phyloP scores from a whole-genome alignment of 257 asterid genomes.

The Solanum gandarillasii region DNA sequence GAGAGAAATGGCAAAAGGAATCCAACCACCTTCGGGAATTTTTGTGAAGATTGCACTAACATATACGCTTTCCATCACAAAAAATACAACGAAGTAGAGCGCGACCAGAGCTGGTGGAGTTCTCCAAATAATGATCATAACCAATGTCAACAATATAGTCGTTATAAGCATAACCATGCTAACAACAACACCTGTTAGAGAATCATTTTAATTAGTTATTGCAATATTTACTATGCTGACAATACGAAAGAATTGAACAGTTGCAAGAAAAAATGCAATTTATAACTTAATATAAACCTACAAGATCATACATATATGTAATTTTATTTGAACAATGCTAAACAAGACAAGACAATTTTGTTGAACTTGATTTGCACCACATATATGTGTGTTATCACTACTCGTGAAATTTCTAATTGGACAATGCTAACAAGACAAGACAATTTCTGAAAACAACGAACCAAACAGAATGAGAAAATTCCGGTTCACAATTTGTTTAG shows the following conservation, averaged over 20 bases:
- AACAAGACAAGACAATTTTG: not conserved
- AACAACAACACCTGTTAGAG: conserved; percentile 44
- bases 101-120: conserved; percentile 22
- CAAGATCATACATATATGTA: not conserved
- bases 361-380: not conserved
- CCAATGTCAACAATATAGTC: conserved; percentile 26
- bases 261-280: not conserved
- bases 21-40: conserved; percentile 81
- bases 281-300: not conserved
- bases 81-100: conserved; percentile 37
- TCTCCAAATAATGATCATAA: conserved; percentile 27
- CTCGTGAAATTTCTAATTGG: not conserved
- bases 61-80: conserved; percentile 41
- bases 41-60: conserved; percentile 52
- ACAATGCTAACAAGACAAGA: not conserved
- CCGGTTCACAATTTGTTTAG: not conserved
- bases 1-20: conserved; percentile 53
- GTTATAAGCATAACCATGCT: conserved; percentile 80
- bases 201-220: not conserved
- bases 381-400: not conserved
- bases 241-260: not conserved
- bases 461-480: not conserved
- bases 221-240: not conserved
- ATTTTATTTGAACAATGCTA: not conserved
- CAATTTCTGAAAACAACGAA: not conserved